phyloP scores from a whole-genome alignment of 129 eudicot genomes.

The Ambrosia trifida region DNA sequence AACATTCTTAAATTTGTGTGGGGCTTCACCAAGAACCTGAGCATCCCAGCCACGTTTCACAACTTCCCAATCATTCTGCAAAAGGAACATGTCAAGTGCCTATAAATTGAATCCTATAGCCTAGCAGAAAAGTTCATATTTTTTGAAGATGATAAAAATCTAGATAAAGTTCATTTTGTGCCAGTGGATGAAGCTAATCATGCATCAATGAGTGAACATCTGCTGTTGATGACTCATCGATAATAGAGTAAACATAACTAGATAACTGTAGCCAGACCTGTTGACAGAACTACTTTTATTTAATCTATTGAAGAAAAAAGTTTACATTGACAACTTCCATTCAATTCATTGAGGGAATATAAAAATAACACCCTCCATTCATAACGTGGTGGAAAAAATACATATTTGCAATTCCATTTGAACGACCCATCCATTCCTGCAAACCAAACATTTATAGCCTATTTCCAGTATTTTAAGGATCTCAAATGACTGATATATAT shows the following conservation, averaged over 20 bases:
- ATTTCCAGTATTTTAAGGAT: no score
- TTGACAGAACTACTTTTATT: no score
- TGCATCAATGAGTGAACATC: not conserved
- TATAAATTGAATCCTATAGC: not conserved
- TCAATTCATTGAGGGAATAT: no score
- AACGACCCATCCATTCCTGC: no score
- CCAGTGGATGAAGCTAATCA: not conserved
- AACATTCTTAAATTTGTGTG: constrained; percentile 71
- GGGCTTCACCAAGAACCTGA: constrained; percentile 98
- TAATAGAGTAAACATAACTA: not conserved
- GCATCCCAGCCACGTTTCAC: constrained; percentile 99
- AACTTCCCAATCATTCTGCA: constrained; percentile 91
- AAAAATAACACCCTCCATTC: no score
- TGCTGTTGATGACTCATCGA: not conserved
- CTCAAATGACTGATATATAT: no score
- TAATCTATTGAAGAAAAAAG: no score
- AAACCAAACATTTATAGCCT: no score
- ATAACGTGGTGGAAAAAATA: no score
- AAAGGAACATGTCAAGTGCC: constrained; percentile 8
- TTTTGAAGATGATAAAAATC: not conserved
- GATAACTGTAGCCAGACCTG: not conserved
- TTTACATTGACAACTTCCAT: no score
- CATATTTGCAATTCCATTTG: no score
- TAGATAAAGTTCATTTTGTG: no score
- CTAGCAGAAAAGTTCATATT: not conserved